A percentile compares a stretch with the other conserved stretches of the same genome.
phyloP scores from a whole-genome alignment of 495 filamentous ascomycete genomes.

The Diplogelasinospora grovesii region DNA sequence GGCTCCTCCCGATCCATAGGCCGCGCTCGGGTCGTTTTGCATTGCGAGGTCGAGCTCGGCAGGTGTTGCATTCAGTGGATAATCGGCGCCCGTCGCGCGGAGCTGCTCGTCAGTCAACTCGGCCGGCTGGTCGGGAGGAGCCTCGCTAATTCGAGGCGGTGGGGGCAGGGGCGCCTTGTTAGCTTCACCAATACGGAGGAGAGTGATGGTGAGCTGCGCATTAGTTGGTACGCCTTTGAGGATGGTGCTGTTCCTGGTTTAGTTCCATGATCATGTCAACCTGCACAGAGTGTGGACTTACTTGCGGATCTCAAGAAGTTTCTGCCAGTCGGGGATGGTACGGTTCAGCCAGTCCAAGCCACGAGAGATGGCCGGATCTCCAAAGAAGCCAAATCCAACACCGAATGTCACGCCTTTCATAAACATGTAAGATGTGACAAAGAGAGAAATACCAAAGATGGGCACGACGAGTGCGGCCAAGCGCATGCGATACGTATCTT shows the following conservation, averaged over 20 bases:
- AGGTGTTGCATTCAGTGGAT: constrained; percentile 34
- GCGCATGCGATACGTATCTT: constrained; percentile 52
- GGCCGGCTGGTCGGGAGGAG: constrained; percentile 47
- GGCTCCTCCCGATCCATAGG: constrained; percentile 24
- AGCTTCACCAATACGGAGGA: constrained; percentile 78
- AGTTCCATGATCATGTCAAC: no score
- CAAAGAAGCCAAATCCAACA: constrained; percentile 70
- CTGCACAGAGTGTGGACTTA: constrained; percentile 27
- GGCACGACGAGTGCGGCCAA: constrained; percentile 56
- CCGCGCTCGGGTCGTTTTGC: constrained; percentile 27
- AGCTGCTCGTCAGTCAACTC: constrained; percentile 42
- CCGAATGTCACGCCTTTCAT: constrained; percentile 61
- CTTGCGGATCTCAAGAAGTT: constrained; percentile 63
- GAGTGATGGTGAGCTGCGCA: constrained; percentile 76
- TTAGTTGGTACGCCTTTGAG: constrained; percentile 85
- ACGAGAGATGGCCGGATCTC: constrained; percentile 62
- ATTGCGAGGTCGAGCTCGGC: constrained; percentile 40
- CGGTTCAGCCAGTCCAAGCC: constrained; percentile 56
- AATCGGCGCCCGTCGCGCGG: constrained; percentile 29
- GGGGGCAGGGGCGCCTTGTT: constrained; percentile 77
- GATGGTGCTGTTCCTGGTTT: constrained; percentile 49
- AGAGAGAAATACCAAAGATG: constrained; percentile 49
- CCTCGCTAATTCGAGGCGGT: constrained; percentile 53
- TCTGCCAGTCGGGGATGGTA: constrained; percentile 68
- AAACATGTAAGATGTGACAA: constrained; percentile 67